Base-by-base conservation (phyloP, 768 basidiomycete species). In the Auriscalpium vulgare region DNA sequence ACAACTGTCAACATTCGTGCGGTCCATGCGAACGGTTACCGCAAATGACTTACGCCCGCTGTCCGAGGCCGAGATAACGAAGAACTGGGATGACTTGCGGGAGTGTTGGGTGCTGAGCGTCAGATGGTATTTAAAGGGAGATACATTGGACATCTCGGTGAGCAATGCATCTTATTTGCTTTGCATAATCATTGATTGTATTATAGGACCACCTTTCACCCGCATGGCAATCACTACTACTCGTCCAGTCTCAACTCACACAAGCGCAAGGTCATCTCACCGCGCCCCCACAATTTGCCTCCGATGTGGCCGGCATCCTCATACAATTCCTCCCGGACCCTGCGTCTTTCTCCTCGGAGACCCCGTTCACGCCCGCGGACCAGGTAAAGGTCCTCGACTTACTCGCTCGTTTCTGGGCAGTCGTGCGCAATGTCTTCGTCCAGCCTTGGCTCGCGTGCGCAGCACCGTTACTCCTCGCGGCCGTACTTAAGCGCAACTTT, bases 201-300 rank as follows among this genome's bases (percentile, higher is more conserved):
- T 43, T 17, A 29, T 29, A 43, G 40, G 40, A 43, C 13, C 40
- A 13, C 40, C 40, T 43, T 4, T 43, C 40, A 4, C 14, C 40
- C 17, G 67, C 73, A 1, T 87, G 85, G 85, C 74, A 79, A 58
- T 74, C 78, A 0, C 71, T 87, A 16, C 67, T 87, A n/a, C 74
- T 82, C 23, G 75, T 69, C 16, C 77, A 74, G 45, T 69, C 77
- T 10, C 73, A 77, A 51, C 63, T 78, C 10, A 72, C 74, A 0
- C 73, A 77, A 54, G 72, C 66, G 19, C 64, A 64, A 36, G 67
- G 66, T 1, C 72, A 75, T 59, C 62, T 74, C 11, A 69, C 72
- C 1, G 59, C 73, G 3, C 57, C 71, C 16, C 55, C 74, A 0
- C 62, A 69, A 4, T 68, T 75, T 50, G 68, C 75, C 14, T 65